These are phyloP conservation scores for Aspergillus uvarum DNA, from an alignment of 2,329 filamentous ascomycete genomes.

Conservation along the genomic window DNA sequence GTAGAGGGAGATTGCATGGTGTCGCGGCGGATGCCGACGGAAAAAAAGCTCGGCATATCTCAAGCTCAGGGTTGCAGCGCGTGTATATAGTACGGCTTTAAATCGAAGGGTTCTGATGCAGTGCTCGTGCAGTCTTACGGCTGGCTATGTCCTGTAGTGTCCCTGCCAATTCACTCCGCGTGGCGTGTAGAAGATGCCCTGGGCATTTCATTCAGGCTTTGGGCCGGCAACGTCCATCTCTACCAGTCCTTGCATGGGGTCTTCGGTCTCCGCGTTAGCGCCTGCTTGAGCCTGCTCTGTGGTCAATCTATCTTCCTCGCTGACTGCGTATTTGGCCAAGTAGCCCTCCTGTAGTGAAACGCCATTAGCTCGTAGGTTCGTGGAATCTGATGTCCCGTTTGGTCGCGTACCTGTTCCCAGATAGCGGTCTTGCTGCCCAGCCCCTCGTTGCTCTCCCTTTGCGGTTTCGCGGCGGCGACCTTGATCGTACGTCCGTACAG, in stretches of 20 bases:
- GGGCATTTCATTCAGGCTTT: constrained; percentile 62
- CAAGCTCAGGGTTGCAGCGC: constrained; percentile 29
- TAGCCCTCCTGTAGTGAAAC: constrained; percentile 73
- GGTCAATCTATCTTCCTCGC: constrained; percentile 71
- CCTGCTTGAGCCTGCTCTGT: constrained; percentile 55
- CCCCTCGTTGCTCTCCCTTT: constrained; percentile 83
- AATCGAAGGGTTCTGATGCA: constrained; percentile 26
- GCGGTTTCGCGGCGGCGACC: constrained; percentile 86
- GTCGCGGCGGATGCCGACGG: constrained; percentile 20
- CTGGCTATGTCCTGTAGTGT: constrained; percentile 22
- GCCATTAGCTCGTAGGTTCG: constrained; percentile 21
- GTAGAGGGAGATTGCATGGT: constrained; percentile 17
- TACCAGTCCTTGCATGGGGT: constrained; percentile 95
- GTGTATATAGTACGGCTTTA: constrained; percentile 41
- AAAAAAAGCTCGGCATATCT: constrained; percentile 24
- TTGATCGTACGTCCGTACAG: constrained; percentile 90
- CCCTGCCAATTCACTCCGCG: constrained; percentile 4
- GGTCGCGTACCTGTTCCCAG: constrained; percentile 82
- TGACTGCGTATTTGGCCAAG: constrained; percentile 81
- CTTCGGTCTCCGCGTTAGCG: constrained; percentile 59
- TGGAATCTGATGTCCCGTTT: not conserved
- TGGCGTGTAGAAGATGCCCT: constrained; percentile 18
- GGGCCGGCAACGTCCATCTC: constrained; percentile 92
- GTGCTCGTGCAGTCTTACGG: constrained; percentile 31
- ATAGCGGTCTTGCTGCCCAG: constrained; percentile 90